Evolutionary conservation across 129 eudicot genomes (phyloP).

Genomic region (Pulicaria dysenterica): DNA sequence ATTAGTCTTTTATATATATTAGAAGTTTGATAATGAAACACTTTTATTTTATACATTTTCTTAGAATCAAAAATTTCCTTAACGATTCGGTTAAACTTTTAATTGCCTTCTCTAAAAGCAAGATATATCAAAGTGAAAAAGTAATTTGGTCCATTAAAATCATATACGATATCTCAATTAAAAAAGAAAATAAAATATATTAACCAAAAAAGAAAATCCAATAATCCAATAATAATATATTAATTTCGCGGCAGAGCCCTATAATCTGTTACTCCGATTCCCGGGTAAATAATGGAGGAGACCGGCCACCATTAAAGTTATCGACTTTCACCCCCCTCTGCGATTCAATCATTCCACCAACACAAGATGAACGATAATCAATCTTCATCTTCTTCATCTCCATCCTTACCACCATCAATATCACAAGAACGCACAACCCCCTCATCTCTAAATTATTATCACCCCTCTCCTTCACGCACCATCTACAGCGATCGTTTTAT

Average conservation of each 20-base stretch:
- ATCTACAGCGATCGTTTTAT: constrained; percentile 89
- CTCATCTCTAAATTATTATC: constrained; percentile 31
- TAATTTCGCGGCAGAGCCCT: constrained; percentile 23
- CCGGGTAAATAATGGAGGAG: constrained; percentile 27
- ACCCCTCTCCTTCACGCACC: constrained; percentile 64
- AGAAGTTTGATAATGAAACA: too few relatives aligned
- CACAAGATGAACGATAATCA: constrained; percentile 24
- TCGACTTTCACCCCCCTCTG: neutral
- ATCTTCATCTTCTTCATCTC: constrained; percentile 12
- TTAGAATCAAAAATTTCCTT: too few relatives aligned
- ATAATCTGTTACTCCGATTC: constrained; percentile 1
- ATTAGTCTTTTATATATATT: too few relatives aligned
- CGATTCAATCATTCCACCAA: neutral
- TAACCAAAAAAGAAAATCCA: neutral
- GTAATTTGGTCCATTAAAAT: too few relatives aligned
- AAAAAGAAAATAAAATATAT: too few relatives aligned
- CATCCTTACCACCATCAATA: neutral
- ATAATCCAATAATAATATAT: neutral
- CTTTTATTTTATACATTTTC: too few relatives aligned
- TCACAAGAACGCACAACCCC: constrained; percentile 14
- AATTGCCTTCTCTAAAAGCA: too few relatives aligned
- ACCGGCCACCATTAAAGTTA: neutral
- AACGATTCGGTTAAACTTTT: too few relatives aligned
- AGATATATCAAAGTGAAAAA: too few relatives aligned
- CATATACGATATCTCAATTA: too few relatives aligned